phyloP scores from a whole-genome alignment of 1,284 basidiomycete genomes.

The Cutaneotrichosporon cavernicola region DNA sequence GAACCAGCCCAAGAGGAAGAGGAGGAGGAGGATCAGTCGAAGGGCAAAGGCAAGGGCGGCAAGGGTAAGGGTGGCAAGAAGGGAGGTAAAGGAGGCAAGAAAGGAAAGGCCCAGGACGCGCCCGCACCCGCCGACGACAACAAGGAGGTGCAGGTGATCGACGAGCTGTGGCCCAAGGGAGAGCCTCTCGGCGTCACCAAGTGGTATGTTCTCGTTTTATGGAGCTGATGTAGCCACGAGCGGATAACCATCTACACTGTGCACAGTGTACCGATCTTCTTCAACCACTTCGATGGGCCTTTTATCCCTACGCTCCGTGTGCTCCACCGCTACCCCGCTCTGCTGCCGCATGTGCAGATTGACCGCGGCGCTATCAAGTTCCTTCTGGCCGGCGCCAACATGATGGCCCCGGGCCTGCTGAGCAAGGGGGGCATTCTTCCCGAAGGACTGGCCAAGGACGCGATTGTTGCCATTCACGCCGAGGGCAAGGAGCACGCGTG shows the following conservation, averaged over 20 bases:
- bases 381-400: conserved; percentile 82
- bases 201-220: conserved; percentile 66
- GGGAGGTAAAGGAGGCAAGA: conserved; percentile 27
- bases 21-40: conserved; percentile 28
- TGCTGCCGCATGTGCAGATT: conserved; percentile 83
- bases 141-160: conserved; percentile 61
- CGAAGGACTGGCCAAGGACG: conserved; percentile 68
- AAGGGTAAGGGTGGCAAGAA: conserved; percentile 28
- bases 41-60: conserved; percentile 31
- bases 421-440: conserved; percentile 88
- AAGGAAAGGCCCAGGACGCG: conserved; percentile 37
- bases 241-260: conserved; percentile 90
- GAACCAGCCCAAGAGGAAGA: conserved; percentile 29
- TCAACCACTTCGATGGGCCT: conserved; percentile 96
- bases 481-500: conserved; percentile 96
- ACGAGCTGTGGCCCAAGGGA: conserved; percentile 98
- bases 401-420: conserved; percentile 96
- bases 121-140: conserved; percentile 55
- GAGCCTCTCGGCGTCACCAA: conserved; percentile 88
- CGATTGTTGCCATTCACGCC: conserved; percentile 81
- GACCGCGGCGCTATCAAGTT: conserved; percentile 98
- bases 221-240: conserved; percentile 68
- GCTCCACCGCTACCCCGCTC: conserved; percentile 87
- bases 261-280: conserved; percentile 82
- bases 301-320: conserved; percentile 83